Evolutionary conservation across 345 rosid genomes (phyloP).

Genomic region (Populus deltoides): DNA sequence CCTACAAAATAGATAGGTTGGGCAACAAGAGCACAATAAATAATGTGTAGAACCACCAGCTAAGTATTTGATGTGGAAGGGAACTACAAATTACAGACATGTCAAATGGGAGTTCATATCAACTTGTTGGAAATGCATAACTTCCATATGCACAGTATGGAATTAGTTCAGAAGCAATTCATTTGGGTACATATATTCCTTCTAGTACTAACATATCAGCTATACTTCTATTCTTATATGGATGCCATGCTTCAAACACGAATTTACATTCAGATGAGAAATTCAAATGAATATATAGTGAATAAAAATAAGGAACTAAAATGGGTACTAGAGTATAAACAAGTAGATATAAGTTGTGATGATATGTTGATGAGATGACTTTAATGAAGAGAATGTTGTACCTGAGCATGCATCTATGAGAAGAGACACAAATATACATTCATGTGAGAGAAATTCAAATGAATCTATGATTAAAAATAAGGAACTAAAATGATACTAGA

Average conservation of each 20-base stretch:
- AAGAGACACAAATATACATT: constrained; percentile 35
- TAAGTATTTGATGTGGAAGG: neutral
- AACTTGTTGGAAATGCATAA: neutral
- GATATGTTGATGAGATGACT: neutral
- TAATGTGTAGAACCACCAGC: neutral
- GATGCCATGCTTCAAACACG: neutral
- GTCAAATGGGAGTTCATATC: neutral
- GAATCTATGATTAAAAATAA: neutral
- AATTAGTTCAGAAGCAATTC: neutral
- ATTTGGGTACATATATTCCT: neutral
- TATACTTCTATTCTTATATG: neutral
- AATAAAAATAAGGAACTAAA: neutral
- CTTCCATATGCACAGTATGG: neutral
- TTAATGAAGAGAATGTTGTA: neutral
- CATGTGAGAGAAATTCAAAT: neutral
- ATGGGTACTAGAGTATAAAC: neutral
- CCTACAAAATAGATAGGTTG: constrained; percentile 36
- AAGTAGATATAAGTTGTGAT: neutral
- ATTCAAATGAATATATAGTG: neutral
- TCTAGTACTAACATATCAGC: neutral
- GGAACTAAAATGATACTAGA: neutral
- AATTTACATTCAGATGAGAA: neutral
- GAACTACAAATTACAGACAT: neutral
- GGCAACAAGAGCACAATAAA: neutral
- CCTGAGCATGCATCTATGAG: constrained; percentile 61